A percentile compares a stretch with the other conserved stretches of the same genome.
phyloP scores from a whole-genome alignment of 352 stramenopile genomes.

The Phytopythium boreale region DNA sequence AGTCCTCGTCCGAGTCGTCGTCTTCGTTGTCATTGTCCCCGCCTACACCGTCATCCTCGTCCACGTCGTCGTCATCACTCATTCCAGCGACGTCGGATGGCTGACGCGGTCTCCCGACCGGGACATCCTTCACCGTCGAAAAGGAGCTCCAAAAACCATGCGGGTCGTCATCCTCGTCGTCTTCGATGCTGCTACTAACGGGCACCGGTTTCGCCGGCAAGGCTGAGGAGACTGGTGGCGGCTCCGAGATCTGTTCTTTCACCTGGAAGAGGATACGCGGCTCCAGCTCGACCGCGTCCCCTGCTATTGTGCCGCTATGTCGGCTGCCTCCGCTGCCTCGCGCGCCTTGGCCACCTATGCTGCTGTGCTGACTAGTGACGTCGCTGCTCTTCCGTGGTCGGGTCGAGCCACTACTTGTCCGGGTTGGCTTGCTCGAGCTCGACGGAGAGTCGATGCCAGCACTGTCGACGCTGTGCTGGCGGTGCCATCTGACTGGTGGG shows the following conservation, averaged over 20 bases:
- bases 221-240: not conserved
- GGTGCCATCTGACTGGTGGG: constrained; percentile 27
- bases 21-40: constrained; percentile 13
- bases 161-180: constrained; percentile 14
- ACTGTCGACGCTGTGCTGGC: constrained; percentile 39
- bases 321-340: constrained; percentile 16
- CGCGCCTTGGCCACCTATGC: constrained; percentile 7
- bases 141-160: constrained; percentile 14
- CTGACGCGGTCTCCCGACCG: constrained; percentile 2
- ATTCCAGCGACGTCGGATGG: constrained; percentile 2
- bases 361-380: constrained; percentile 10
- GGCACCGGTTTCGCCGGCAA: not conserved
- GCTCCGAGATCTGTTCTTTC: constrained; percentile 6
- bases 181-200: constrained; percentile 18
- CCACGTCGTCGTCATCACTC: not conserved
- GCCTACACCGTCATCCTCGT: constrained; percentile 6
- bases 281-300: constrained; percentile 20
- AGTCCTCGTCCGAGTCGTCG: constrained; percentile 53
- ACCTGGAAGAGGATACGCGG: constrained; percentile 12
- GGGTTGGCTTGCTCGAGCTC: constrained; percentile 18
- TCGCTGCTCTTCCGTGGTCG: constrained; percentile 11
- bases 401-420: constrained; percentile 32
- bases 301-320: constrained; percentile 17
- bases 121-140: constrained; percentile 11
- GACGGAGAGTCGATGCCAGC: constrained; percentile 21